A percentile compares a stretch with the other conserved stretches of the same genome.
Conservation (phyloP, 495 filamentous ascomycete genomes). For the Chlorociboria aeruginascens region DNA sequence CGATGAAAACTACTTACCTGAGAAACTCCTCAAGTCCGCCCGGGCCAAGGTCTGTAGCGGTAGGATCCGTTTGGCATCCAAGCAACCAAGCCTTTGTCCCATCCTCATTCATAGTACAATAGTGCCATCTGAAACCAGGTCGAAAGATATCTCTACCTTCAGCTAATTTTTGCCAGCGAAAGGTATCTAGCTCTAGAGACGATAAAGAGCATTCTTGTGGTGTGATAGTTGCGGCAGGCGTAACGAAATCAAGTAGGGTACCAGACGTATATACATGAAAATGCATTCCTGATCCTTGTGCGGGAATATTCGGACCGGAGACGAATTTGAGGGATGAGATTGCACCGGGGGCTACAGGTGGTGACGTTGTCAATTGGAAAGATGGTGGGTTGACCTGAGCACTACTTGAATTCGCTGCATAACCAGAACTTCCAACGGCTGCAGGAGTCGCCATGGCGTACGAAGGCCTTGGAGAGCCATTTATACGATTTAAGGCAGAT, state of each 20-base stretch:
- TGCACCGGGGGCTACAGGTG: slow-evolving; percentile 63
- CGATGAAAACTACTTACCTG: slow-evolving; percentile 22
- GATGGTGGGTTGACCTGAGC: slow-evolving; percentile 66
- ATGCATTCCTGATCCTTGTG: slow-evolving; percentile 78
- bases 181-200: slow-evolving; percentile 67
- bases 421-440: slow-evolving; percentile 52
- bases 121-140: slow-evolving; percentile 86
- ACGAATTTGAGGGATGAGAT: slow-evolving; percentile 83
- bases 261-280: slow-evolving; percentile 93
- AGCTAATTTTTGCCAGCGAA: slow-evolving; percentile 88
- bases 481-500: slow-evolving; percentile 20
- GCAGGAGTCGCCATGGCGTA: slow-evolving; percentile 22
- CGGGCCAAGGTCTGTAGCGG: slow-evolving; percentile 30
- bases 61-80: slow-evolving; percentile 68
- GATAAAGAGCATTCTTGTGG: slow-evolving; percentile 82
- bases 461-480: slow-evolving; percentile 24
- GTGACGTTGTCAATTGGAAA: slow-evolving; percentile 55
- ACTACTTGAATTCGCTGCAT: slow-evolving; percentile 81
- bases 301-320: slow-evolving; percentile 77
- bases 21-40: slow-evolving; percentile 71
- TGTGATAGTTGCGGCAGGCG: slow-evolving; percentile 72
- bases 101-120: slow-evolving; percentile 85
- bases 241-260: slow-evolving; percentile 84
- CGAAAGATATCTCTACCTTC: slow-evolving; percentile 89
- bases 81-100: slow-evolving; percentile 93